Conservation (phyloP, 768 basidiomycete genomes). For the Tylopilus felleus region DNA sequence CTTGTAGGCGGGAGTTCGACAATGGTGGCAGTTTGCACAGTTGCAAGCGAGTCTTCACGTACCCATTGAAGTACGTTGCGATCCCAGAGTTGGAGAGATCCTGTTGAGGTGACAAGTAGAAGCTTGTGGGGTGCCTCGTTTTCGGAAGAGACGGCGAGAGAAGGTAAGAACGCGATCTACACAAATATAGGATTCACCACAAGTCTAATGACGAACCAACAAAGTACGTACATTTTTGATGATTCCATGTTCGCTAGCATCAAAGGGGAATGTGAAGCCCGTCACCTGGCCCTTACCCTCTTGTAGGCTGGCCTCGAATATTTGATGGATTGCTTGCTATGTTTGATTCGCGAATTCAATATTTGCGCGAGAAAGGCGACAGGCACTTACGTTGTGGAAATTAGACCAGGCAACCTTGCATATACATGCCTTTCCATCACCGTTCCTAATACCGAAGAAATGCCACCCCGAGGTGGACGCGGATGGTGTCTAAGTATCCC, state of each 20-base stretch:
- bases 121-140: constrained; percentile 38
- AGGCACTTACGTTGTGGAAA: constrained; percentile 43
- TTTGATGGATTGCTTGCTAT: constrained; percentile 53
- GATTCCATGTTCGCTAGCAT: constrained; percentile 61
- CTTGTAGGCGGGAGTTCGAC: constrained; percentile 70
- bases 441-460: constrained; percentile 56
- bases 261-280: constrained; percentile 61
- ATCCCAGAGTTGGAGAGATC: constrained; percentile 73
- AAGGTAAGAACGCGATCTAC: constrained; percentile 51
- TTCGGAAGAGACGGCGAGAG: constrained; percentile 34
- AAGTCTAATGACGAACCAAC: neutral
- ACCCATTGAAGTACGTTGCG: constrained; percentile 62
- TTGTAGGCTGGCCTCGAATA: constrained; percentile 48
- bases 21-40: constrained; percentile 61
- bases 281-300: constrained; percentile 46
- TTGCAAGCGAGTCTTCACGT: constrained; percentile 75
- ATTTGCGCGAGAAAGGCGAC: neutral
- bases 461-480: constrained; percentile 43
- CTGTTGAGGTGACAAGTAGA: constrained; percentile 68
- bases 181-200: neutral
- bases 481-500: constrained; percentile 37
- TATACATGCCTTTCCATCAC: constrained; percentile 50
- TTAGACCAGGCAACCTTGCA: constrained; percentile 69
- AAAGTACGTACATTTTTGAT: constrained; percentile 55
- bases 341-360: constrained; percentile 1